Evolutionary conservation across 2,329 filamentous ascomycete species (phyloP), one percentile per base, ranked within the genome.

Genomic region (Aspergillus hiratsukae): DNA sequence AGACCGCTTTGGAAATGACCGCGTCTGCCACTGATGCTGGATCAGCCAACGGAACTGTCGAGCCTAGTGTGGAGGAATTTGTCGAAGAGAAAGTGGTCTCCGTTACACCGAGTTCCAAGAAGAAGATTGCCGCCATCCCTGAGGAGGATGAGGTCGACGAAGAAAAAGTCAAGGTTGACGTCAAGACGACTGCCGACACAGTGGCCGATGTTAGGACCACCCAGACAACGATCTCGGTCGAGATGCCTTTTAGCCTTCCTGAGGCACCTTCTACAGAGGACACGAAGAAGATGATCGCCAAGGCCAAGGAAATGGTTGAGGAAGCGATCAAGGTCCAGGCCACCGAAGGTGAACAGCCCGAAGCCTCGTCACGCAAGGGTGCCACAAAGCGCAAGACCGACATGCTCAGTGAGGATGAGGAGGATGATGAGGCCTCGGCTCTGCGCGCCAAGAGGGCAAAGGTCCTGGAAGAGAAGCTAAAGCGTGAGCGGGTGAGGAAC

Each of bases 251-350:
- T 9, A 83, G 82, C 53, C 78, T 81, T 48, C 79, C 84, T 0
- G 84, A 90, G 58, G 81, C 91, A 8, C 87, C 89, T 0, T 83
- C 86, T 11, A 86, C 90, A 0, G 88, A 91, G 61, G 89, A 94
- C 66, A 87, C 91, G 1, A 83, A 88, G 56, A 83, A 87, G 54
- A 91, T 97, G 88, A 87, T 97, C 57, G 87, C 87, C 28, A 86
- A 90, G 67, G 94, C 94, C 31, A 91, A 88, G 76, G 84, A 87
- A 64, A 96, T 97, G 90, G 92, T 97, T 4, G 83, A 88, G 60
- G 86, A 86, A 62, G 87, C 87, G 31, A 80, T 86, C 54, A 78
- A 76, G 61, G 67, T 69, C 59, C 79, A 69, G 68, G 75, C 64
- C 52, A 71, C 71, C 11, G 68, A 76, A 7, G 69, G 70, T 6